These are phyloP conservation scores for Neurospora terricola DNA, from an alignment of 495 filamentous ascomycete species.

Conservation along the genomic window DNA sequence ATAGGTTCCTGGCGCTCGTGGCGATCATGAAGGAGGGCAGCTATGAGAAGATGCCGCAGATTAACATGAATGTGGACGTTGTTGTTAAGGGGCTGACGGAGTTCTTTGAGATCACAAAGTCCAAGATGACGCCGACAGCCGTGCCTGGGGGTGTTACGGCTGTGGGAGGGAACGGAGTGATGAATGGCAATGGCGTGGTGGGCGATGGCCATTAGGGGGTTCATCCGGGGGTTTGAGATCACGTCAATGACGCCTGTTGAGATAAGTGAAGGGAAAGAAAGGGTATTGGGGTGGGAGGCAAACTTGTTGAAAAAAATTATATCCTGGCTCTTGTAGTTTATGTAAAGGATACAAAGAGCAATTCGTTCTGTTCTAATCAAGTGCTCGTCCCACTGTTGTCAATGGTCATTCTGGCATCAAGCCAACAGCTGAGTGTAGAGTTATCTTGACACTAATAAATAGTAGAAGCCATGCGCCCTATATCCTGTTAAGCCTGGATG, in stretches of 20 bases:
- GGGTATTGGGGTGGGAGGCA: not conserved
- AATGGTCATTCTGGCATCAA: not conserved
- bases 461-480: not conserved
- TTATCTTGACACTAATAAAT: not conserved
- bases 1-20: constrained; percentile 73
- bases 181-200: not conserved
- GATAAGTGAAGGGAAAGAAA: not conserved
- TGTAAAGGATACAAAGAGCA: not conserved
- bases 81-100: constrained; percentile 44
- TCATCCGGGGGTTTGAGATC: not conserved
- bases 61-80: constrained; percentile 47
- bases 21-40: constrained; percentile 62
- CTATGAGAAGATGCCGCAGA: constrained; percentile 48
- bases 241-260: no score
- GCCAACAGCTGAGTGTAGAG: not conserved
- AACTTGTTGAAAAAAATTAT: not conserved
- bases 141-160: not conserved
- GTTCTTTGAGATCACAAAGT: constrained; percentile 48
- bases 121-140: constrained; percentile 16
- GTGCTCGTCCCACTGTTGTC: not conserved
- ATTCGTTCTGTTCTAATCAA: not conserved
- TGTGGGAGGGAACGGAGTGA: not conserved
- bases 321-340: not conserved
- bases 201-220: not conserved
- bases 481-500: not conserved